Conservation (phyloP, 192 early-diverging fungal species). For the Coemansia sp. region DNA sequence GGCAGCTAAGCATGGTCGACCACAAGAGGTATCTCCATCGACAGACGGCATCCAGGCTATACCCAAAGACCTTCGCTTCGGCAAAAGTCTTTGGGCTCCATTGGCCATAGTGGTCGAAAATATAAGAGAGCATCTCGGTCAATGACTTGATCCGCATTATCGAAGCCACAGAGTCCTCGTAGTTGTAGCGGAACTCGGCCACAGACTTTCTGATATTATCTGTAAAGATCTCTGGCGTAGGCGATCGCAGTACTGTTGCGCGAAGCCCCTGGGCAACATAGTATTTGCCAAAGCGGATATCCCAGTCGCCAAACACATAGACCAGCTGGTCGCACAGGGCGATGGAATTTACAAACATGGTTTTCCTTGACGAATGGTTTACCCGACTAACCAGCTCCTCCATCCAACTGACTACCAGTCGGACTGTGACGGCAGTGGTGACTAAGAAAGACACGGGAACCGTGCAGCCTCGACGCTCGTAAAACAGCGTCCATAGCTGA, state of each 20-base stretch:
- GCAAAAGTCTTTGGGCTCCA: conserved; percentile 19
- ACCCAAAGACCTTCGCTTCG: conserved; percentile 10
- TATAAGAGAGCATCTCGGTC: not conserved
- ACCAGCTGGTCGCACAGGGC: conserved; percentile 2
- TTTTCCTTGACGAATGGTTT: conserved; percentile 10
- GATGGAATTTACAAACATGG: conserved; percentile 29
- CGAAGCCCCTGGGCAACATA: conserved; percentile 33
- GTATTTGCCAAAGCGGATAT: conserved; percentile 28
- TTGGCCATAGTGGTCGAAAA: conserved; percentile 5
- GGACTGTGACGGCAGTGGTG: conserved; percentile 19
- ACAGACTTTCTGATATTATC: conserved; percentile 2
- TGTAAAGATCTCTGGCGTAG: too few relatives aligned
- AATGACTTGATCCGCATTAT: conserved; percentile 1
- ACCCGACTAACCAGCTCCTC: conserved; percentile 9
- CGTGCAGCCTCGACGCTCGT: conserved; percentile 13
- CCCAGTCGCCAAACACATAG: conserved; percentile 23
- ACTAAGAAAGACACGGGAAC: conserved; percentile 38
- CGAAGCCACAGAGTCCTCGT: not conserved
- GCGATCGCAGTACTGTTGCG: conserved; percentile 1
- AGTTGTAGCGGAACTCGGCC: not conserved
- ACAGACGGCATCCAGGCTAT: conserved; percentile 18
- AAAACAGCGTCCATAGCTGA: conserved; percentile 46
- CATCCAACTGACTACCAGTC: conserved; percentile 29
- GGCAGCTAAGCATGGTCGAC: conserved; percentile 26
- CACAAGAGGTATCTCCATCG: conserved; percentile 45